phyloP scores from a whole-genome alignment of 2,329 filamentous ascomycete genomes.

The Orbilia blumenaviensis region DNA sequence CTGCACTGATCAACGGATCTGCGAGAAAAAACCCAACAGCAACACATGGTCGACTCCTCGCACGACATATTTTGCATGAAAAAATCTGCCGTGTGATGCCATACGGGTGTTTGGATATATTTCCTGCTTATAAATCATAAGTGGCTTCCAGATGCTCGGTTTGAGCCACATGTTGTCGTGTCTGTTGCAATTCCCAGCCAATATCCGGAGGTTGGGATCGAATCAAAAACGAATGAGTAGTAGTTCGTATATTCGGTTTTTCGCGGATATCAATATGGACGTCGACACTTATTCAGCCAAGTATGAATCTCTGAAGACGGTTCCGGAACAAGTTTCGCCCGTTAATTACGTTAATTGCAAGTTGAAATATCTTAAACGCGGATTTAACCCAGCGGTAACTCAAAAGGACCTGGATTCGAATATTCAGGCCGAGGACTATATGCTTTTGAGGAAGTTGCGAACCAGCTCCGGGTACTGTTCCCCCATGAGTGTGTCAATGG shows the following conservation, averaged over 20 bases:
- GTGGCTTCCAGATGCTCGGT: too few species aligned
- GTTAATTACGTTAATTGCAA: neutral
- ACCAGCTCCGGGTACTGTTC: neutral
- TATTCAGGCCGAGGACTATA: neutral
- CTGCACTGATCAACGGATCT: conserved; percentile 10
- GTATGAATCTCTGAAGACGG: too few species aligned
- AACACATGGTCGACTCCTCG: neutral
- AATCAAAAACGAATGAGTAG: too few species aligned
- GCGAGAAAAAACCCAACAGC: conserved; percentile 8
- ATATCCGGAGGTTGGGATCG: too few species aligned
- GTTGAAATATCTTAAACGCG: neutral
- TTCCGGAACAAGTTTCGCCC: neutral
- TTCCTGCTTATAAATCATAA: neutral
- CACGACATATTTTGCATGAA: neutral
- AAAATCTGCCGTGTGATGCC: neutral
- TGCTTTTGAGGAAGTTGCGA: neutral
- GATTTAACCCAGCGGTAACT: too few species aligned
- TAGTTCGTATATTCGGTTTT: neutral
- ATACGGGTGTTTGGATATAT: too few species aligned
- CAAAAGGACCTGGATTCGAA: too few species aligned
- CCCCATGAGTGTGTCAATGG: neutral
- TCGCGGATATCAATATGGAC: neutral
- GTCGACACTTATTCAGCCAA: too few species aligned
- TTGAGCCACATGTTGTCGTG: too few species aligned
- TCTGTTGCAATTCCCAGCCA: too few species aligned